These are phyloP conservation scores for Ganoderma sinense DNA, from an alignment of 1,284 basidiomycete species.

Conservation along the genomic window DNA sequence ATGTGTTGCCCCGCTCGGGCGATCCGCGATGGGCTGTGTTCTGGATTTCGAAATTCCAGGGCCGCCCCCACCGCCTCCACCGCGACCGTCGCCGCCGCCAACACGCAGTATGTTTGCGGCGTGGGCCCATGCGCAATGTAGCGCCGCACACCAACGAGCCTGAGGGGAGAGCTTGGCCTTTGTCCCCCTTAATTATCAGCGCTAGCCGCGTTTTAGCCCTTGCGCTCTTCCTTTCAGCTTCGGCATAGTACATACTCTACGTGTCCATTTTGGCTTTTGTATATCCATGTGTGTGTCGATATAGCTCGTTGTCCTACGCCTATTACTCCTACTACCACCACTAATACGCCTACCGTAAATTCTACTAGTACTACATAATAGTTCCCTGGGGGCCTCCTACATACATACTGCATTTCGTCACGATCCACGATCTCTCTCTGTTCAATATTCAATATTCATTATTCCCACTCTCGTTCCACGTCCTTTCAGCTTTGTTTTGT, in stretches of 20 bases:
- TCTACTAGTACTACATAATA: not conserved
- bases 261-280: slow-evolving; percentile 15
- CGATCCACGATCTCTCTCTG: not conserved
- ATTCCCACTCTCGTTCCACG: not conserved
- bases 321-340: not conserved
- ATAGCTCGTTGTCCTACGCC: not conserved
- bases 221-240: slow-evolving; percentile 18
- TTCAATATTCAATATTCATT: not conserved
- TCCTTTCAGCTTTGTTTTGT: too few species aligned
- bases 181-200: slow-evolving; percentile 25
- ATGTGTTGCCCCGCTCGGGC: slow-evolving; percentile 2
- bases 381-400: not conserved
- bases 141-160: not conserved
- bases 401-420: not conserved
- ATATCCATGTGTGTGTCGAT: slow-evolving; percentile 13
- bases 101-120: slow-evolving; percentile 1
- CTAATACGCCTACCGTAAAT: not conserved
- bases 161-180: not conserved
- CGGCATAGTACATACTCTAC: slow-evolving; percentile 12
- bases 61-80: slow-evolving; percentile 5
- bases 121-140: not conserved
- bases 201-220: slow-evolving; percentile 28
- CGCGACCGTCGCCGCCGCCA: slow-evolving; percentile 4
- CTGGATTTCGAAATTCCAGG: slow-evolving; percentile 4
- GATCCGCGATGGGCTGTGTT: slow-evolving; percentile 7